These are phyloP conservation scores for Epicoccum sorghinum DNA, from an alignment of 2,329 filamentous ascomycete genomes.

Conservation along the genomic window DNA sequence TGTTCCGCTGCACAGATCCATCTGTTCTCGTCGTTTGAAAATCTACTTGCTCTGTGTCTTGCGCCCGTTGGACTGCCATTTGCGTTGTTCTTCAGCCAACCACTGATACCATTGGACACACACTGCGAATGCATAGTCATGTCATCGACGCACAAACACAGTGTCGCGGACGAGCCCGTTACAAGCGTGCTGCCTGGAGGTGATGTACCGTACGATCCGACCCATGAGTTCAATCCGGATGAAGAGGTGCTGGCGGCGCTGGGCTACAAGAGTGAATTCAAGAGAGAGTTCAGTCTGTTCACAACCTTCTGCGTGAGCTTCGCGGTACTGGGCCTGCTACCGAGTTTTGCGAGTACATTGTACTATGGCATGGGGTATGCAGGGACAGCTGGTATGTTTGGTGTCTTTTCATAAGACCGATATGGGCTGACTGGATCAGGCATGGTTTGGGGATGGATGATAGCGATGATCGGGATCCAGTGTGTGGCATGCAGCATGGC, in stretches of 20 bases:
- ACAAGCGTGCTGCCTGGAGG: conserved; percentile 59
- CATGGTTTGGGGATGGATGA: conserved; percentile 78
- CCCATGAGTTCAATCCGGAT: conserved; percentile 57
- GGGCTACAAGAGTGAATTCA: conserved; percentile 68
- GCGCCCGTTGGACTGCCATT: background rate
- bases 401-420: background rate
- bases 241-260: conserved; percentile 67
- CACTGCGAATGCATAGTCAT: conserved; percentile 8
- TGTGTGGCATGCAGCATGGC: conserved; percentile 70
- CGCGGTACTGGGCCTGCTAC: conserved; percentile 72
- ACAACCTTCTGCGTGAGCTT: conserved; percentile 78
- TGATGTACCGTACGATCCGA: conserved; percentile 56
- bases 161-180: conserved; percentile 57
- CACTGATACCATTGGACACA: background rate
- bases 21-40: background rate
- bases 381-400: conserved; percentile 47
- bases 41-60: background rate
- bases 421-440: conserved; percentile 47
- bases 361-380: conserved; percentile 69
- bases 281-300: conserved; percentile 75
- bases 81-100: conserved; percentile 3
- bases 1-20: background rate
- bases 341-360: conserved; percentile 73
- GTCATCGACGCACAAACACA: conserved; percentile 13
- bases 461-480: conserved; percentile 75